A percentile compares a stretch with the other conserved stretches of the same genome.
These are phyloP conservation scores for Chenopodium album DNA, from an alignment of 148 eudicot species.

Conservation along the genomic window DNA sequence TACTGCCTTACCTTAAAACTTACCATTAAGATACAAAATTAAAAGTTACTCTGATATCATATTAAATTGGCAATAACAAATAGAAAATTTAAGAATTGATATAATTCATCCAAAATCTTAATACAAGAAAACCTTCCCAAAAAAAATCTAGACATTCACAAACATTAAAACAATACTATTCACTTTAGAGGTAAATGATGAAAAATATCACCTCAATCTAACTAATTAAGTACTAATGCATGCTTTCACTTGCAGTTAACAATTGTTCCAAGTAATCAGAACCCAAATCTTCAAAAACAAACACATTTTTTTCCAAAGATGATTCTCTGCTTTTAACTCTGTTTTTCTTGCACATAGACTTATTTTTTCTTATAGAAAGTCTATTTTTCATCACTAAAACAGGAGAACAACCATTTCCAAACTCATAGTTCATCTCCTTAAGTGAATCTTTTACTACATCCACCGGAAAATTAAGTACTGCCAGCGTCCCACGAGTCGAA, in stretches of 20 bases:
- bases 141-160: background rate
- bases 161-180: background rate
- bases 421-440: conserved; percentile 38
- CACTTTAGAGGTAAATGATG: background rate
- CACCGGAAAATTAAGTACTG: conserved; percentile 60
- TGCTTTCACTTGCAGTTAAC: conserved; percentile 31
- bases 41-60: no score
- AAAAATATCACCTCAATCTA: background rate
- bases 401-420: conserved; percentile 52
- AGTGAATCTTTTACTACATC: conserved; percentile 61
- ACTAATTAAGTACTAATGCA: conserved; percentile 1
- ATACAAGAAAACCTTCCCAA: no score
- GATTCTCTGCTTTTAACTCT: conserved; percentile 2
- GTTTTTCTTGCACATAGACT: conserved; percentile 21
- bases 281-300: conserved; percentile 80
- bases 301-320: conserved; percentile 30
- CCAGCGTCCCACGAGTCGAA: conserved; percentile 50
- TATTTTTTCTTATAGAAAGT: conserved; percentile 47
- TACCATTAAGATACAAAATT: no score
- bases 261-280: conserved; percentile 69
- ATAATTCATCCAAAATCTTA: background rate
- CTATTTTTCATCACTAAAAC: conserved; percentile 59
- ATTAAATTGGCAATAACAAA: no score
- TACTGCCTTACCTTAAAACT: background rate
- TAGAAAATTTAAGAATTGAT: background rate